phyloP scores from a whole-genome alignment of 345 rosid genomes.

The Sapria himalayana region DNA sequence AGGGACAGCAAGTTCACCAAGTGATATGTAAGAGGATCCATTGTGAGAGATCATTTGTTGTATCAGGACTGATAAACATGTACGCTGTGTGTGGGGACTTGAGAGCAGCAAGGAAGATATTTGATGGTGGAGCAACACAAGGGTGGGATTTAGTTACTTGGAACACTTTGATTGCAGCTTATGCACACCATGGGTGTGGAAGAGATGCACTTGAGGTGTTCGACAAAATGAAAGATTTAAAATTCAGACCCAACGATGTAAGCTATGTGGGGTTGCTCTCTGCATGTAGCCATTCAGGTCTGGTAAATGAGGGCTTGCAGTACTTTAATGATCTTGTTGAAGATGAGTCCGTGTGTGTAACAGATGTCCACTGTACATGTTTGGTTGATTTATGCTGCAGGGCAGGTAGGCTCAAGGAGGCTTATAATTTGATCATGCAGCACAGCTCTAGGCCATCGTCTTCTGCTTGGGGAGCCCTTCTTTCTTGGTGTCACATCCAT shows the following conservation, averaged over 20 bases:
- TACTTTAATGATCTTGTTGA: conserved; percentile 28
- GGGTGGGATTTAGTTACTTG: conserved; percentile 41
- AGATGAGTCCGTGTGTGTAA: conserved; percentile 20
- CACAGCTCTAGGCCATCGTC: conserved; percentile 15
- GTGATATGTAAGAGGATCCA: conserved; percentile 32
- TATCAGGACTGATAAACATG: conserved; percentile 52
- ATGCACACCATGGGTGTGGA: conserved; percentile 57
- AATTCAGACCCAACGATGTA: conserved; percentile 33
- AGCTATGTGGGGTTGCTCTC: conserved; percentile 46
- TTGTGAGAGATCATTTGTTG: conserved; percentile 24
- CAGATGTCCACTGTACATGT: conserved; percentile 56
- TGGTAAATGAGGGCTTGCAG: conserved; percentile 38
- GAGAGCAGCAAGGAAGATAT: conserved; percentile 27
- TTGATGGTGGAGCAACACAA: conserved; percentile 18
- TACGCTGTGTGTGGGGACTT: conserved; percentile 56
- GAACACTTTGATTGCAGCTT: conserved; percentile 58
- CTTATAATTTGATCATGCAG: conserved; percentile 19
- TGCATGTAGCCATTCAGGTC: conserved; percentile 58
- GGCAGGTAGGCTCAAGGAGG: conserved; percentile 44
- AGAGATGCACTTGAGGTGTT: conserved; percentile 35
- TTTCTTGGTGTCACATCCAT: conserved; percentile 41
- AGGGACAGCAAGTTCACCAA: conserved; percentile 62
- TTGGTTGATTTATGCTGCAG: conserved; percentile 47
- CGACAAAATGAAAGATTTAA: conserved; percentile 28
- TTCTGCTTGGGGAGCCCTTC: conserved; percentile 42